Evolutionary conservation across 169 alveolate genomes (phyloP), one percentile per base, ranked within the genome.

Genomic region (Cyclospora cayetanensis): DNA sequence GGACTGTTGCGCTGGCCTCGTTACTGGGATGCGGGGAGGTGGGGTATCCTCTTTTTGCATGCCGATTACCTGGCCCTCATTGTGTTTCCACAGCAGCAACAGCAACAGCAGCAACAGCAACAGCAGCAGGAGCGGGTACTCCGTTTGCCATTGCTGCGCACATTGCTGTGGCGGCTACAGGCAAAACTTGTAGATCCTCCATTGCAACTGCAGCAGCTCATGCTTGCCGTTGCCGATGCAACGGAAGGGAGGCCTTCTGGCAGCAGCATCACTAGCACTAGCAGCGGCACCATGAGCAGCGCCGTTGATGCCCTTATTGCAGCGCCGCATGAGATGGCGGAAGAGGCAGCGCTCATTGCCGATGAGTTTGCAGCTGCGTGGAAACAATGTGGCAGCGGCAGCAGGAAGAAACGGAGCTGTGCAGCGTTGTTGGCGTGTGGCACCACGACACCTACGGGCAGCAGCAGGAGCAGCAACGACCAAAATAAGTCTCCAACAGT

Each of bases 311-410:
- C 29, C 43, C 22, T 27, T 43, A 41, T 39, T 12, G 83, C 29
- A 29, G 83, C 83, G 52, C 83, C 83, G 35, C 83, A 72, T 22
- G 83, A 72, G 46, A 34, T 72, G 83, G 83, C 83, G 2, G 83
- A 72, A 41, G 83, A 72, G 83, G 83, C 83, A 4, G 83, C 83
- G 50, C 83, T 7, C 7, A 29, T 72, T 3, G 83, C 83, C n/a
- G 83, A 72, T 39, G 83, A 72, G 53, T 72, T 72, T 72, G 83
- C 83, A 37, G 83, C 83, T 9, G 83, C 83, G 20, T 72, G 83
- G 83, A 72, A 72, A 39, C 83, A 72, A 37, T 37, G 83, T 55
- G 39, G 83, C 83, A 72, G 83, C 83, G 31, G 79, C 79, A 66
- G 79, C 79, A 3, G 79, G 12, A 72, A 55, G 83, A 72, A 72